phyloP scores from a whole-genome alignment of 441 rosid species.

The Pelargonium citronellum region DNA sequence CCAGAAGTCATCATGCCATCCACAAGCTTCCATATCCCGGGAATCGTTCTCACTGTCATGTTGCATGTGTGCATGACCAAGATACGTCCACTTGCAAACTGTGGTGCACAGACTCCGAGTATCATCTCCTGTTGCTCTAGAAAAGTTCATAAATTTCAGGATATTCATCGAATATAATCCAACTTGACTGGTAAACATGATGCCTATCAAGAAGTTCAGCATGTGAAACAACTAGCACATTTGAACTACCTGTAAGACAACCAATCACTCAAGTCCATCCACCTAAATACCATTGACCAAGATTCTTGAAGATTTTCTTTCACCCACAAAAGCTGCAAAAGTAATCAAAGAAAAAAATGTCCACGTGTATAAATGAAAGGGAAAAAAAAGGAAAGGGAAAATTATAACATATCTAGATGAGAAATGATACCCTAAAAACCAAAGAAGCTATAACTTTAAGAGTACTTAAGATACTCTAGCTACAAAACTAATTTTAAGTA shows the following conservation, averaged over 20 bases:
- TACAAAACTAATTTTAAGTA: no score
- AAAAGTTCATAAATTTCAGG: constrained; percentile 19
- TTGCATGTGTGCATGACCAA: constrained; percentile 98
- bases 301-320: constrained; percentile 87
- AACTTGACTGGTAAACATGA: neutral
- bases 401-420: no score
- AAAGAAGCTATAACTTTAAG: no score
- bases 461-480: no score
- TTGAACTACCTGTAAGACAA: constrained; percentile 62
- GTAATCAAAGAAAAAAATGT: constrained; percentile 1
- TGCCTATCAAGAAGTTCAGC: neutral
- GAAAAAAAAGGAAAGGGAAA: no score
- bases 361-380: no score
- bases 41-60: constrained; percentile 65
- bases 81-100: constrained; percentile 97
- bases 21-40: constrained; percentile 86
- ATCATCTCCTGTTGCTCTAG: constrained; percentile 91
- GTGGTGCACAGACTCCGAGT: constrained; percentile 91
- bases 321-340: constrained; percentile 86
- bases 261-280: constrained; percentile 99
- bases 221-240: constrained; percentile 14
- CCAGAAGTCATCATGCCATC: constrained; percentile 98
- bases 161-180: constrained; percentile 8
- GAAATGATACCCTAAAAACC: no score
- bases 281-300: constrained; percentile 88